Evolutionary conservation across 176 grass and related monocot species (phyloP), one percentile per base, ranked within the genome.

Genomic region (Cenchrus fungigraminus): DNA sequence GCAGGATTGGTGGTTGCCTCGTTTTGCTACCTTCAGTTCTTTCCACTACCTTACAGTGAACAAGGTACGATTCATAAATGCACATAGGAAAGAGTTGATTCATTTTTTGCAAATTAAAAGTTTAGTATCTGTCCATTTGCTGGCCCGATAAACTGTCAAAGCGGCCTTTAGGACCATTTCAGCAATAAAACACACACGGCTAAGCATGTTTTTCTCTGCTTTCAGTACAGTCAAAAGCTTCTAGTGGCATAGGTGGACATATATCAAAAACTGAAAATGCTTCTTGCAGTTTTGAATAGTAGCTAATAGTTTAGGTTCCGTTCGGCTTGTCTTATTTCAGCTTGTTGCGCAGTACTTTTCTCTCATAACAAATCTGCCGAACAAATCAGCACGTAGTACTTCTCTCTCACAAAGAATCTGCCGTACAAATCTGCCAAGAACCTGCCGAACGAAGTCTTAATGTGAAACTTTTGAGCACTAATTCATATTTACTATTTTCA

Each of bases 11-110:
- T 73, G 22, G 47, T 73, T 53, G 71, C 71, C 31, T 53, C 71
- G 4, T 53, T 73, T 52, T 73, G 71, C 71, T 73, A 53, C 71
- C 71, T 73, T 32, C 71, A 73, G 71, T 73, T 73, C 45, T 73
- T 73, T 73, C 47, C 47, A 73, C 47, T 51, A 9, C 71, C 71
- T 22, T 53, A 53, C 45, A 73, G 47, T 53, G 13, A 53, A 73
- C 71, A 52, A 31, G 71, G 71, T 73, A 73, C 37, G 64, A 5
- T 53, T 12, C 12, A 15, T 22, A 46, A 19, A 22, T 73, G 71
- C 20, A 61, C n/a, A 61, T 60, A 60, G 57, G 7, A 20, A 9
- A 60, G 0, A n/a, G 2, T 25, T 25, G 25, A 25, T 25, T 25
- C 25, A 25, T 25, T 20, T 19, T 4, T 57, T 19, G 2, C 2